Conservation (phyloP, 202 grass and related monocot species). For the Cymbopogon flexuosus region DNA sequence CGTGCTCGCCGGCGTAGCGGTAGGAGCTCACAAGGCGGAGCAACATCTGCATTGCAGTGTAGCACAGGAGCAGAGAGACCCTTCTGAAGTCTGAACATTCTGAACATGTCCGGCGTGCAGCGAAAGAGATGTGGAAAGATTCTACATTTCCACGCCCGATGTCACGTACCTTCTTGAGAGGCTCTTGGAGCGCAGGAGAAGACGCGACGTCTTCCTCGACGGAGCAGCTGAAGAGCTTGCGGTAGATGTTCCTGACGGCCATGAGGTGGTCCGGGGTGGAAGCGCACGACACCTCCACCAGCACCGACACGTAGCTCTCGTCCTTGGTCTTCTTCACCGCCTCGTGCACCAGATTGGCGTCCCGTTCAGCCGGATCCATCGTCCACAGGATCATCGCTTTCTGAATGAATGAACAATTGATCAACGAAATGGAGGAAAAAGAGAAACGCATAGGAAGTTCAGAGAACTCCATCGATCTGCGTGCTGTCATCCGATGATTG, state of each 20-base stretch:
- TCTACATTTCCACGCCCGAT: neutral
- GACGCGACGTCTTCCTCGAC: conserved; percentile 67
- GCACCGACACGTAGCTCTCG: conserved; percentile 30
- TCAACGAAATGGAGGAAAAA: neutral
- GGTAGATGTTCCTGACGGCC: conserved; percentile 51
- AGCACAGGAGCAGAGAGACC: neutral
- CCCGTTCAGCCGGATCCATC: conserved; percentile 71
- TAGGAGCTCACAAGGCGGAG: conserved; percentile 63
- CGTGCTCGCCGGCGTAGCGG: conserved; percentile 48
- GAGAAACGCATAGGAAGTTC: neutral
- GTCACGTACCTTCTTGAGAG: conserved; percentile 30
- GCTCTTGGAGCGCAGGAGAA: conserved; percentile 29
- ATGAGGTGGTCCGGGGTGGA: conserved; percentile 67
- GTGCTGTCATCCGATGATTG: too few species aligned
- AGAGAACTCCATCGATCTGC: neutral
- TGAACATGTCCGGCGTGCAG: neutral
- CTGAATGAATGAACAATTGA: conserved; percentile 16
- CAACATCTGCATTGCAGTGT: conserved; percentile 36
- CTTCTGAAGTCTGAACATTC: neutral
- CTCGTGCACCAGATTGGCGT: conserved; percentile 62
- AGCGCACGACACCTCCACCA: conserved; percentile 68
- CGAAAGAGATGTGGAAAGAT: neutral
- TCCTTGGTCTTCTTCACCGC: conserved; percentile 38
- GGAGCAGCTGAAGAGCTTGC: conserved; percentile 51
- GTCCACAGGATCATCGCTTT: conserved; percentile 70